These are phyloP conservation scores for Wallacemonas rigidus DNA, from an alignment of 208 protist species.

Conservation along the genomic window DNA sequence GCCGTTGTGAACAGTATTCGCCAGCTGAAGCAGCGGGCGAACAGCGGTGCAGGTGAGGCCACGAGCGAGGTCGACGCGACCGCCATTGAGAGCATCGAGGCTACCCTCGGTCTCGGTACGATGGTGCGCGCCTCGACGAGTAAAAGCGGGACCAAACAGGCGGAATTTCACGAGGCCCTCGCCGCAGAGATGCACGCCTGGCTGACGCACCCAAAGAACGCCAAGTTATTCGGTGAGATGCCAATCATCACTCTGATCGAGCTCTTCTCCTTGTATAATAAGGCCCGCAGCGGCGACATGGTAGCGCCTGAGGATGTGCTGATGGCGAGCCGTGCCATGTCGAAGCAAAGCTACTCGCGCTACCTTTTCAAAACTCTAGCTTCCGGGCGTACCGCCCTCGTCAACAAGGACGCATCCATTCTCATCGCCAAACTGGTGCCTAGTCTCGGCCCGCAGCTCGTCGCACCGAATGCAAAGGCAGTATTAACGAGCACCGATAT, in stretches of 20 bases:
- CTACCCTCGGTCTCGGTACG: slow-evolving; percentile 72
- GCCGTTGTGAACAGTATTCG: slow-evolving; percentile 70
- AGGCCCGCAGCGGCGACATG: slow-evolving; percentile 74
- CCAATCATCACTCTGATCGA: slow-evolving; percentile 82
- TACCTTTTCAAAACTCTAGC: slow-evolving; percentile 66
- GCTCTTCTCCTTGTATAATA: slow-evolving; percentile 87
- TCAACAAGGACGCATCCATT: slow-evolving; percentile 61
- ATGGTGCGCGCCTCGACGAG: slow-evolving; percentile 40
- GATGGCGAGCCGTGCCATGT: slow-evolving; percentile 55
- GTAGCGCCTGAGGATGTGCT: slow-evolving; percentile 81
- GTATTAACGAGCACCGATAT: neutral
- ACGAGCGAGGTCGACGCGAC: slow-evolving; percentile 29
- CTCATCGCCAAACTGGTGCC: slow-evolving; percentile 49
- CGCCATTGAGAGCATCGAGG: slow-evolving; percentile 83
- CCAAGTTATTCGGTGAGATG: slow-evolving; percentile 66
- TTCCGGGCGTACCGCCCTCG: slow-evolving; percentile 73
- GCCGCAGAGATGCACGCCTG: slow-evolving; percentile 76
- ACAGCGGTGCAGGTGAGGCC: slow-evolving; percentile 26
- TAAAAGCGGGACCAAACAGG: slow-evolving; percentile 18
- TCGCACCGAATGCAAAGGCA: slow-evolving; percentile 9
- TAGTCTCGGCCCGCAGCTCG: slow-evolving; percentile 64
- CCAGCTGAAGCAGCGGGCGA: slow-evolving; percentile 49
- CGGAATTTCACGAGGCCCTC: slow-evolving; percentile 60
- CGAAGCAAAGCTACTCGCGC: slow-evolving; percentile 27
- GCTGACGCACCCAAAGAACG: slow-evolving; percentile 82